Percentiles rank a stretch among this genome's conserved stretches.
Conservation (phyloP, 2,329 filamentous ascomycete genomes). For the Trichoderma aggressivum region DNA sequence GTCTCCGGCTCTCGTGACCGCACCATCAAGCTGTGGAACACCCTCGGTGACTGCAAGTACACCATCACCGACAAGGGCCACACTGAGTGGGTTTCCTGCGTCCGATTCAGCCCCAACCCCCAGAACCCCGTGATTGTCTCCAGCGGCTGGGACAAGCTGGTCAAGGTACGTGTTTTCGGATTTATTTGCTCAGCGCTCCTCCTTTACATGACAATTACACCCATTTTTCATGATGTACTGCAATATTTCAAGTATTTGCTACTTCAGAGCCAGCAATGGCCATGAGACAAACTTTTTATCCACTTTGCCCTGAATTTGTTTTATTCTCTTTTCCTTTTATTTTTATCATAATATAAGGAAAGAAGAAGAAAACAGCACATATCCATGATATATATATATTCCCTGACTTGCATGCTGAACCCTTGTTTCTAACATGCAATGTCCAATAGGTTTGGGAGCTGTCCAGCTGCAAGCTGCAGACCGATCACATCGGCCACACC, state of each 20-base stretch:
- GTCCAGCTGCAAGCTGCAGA: constrained; percentile 98
- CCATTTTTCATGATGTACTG: constrained; percentile 78
- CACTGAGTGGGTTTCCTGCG: constrained; percentile 99
- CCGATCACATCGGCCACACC: constrained; percentile 99
- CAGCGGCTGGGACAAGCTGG: constrained; percentile 98
- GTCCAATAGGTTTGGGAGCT: constrained; percentile 89
- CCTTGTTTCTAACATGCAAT: constrained; percentile 10
- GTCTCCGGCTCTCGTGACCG: constrained; percentile 97
- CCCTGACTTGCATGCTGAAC: background rate
- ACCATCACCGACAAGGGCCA: constrained; percentile 99
- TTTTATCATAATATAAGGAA: background rate
- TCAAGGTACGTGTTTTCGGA: constrained; percentile 75
- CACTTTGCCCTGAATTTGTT: constrained; percentile 72
- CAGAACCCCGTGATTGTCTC: constrained; percentile 99
- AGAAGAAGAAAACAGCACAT: background rate
- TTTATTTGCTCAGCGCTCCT: constrained; percentile 9
- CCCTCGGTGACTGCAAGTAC: constrained; percentile 99
- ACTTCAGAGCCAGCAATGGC: constrained; percentile 95
- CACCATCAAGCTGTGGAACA: constrained; percentile 99
- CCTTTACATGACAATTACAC: background rate
- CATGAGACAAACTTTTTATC: constrained; percentile 91
- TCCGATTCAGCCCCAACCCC: constrained; percentile 99
- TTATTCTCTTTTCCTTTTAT: constrained; percentile 18
- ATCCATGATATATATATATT: background rate
- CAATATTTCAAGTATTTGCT: constrained; percentile 96